phyloP scores from a whole-genome alignment of 2,329 filamentous ascomycete species.

The Clathrospora elynae region DNA sequence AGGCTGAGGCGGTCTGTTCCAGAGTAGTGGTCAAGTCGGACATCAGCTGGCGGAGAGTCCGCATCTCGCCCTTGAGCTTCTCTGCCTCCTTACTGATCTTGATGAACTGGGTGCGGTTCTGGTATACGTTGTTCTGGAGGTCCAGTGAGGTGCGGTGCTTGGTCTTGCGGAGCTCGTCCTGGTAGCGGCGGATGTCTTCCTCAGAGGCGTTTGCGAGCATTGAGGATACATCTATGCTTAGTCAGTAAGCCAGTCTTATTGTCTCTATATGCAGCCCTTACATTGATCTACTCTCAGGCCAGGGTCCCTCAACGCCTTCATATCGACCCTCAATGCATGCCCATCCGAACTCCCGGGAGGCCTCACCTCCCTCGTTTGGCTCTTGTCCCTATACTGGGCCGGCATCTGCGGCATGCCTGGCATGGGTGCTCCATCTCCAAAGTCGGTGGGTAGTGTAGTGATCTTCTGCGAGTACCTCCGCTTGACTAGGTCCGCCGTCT shows the following conservation, averaged over 20 bases:
- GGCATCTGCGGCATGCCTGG: conserved; percentile 63
- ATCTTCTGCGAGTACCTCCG: conserved; percentile 92
- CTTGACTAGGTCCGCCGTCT: conserved; percentile 85
- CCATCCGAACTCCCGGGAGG: conserved; percentile 56
- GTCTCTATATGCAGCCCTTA: conserved; percentile 48
- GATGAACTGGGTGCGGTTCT: conserved; percentile 97
- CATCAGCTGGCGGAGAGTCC: conserved; percentile 86
- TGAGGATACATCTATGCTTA: conserved; percentile 62
- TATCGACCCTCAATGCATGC: conserved; percentile 71
- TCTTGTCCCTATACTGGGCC: conserved; percentile 62
- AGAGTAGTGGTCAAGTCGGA: conserved; percentile 72
- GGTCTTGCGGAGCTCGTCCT: conserved; percentile 74
- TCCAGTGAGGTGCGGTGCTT: conserved; percentile 80
- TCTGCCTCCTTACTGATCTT: conserved; percentile 99
- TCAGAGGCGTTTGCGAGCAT: conserved; percentile 85
- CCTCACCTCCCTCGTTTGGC: conserved; percentile 51
- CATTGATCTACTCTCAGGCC: conserved; percentile 79
- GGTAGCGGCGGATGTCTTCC: conserved; percentile 82
- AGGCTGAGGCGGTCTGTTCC: conserved; percentile 53
- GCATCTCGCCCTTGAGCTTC: conserved; percentile 96
- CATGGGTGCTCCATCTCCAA: conserved; percentile 70
- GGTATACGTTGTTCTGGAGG: conserved; percentile 92
- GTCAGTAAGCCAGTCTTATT: conserved; percentile 8
- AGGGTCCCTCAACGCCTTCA: conserved; percentile 78
- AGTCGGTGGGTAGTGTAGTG: conserved; percentile 74